Conservation (phyloP, 2,329 filamentous ascomycete genomes). For the Penicillium sp. region DNA sequence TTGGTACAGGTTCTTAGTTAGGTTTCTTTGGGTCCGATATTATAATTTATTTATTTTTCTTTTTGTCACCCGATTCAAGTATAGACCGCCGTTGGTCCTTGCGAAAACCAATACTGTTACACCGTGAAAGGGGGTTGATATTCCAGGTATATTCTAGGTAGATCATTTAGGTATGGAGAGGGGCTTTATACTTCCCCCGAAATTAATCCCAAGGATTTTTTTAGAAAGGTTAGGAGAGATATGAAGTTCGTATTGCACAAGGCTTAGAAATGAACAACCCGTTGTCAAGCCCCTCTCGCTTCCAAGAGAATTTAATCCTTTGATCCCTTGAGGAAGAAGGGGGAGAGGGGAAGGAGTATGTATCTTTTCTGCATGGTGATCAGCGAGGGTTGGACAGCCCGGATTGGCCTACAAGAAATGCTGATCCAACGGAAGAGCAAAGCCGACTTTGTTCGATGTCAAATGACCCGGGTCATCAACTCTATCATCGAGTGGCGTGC, state of each 20-base stretch:
- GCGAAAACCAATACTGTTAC: not conserved
- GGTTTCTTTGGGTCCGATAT: not conserved
- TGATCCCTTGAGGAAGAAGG: not conserved
- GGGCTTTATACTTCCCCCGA: not conserved
- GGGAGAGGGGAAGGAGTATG: not conserved
- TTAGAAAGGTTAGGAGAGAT: not conserved
- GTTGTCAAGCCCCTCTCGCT: not conserved
- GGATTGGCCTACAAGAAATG: constrained; percentile 10
- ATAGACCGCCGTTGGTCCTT: constrained; percentile 4
- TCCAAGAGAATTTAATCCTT: not conserved
- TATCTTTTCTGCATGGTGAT: not conserved
- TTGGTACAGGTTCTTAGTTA: not conserved
- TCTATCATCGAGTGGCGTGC: constrained; percentile 16
- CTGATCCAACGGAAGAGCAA: constrained; percentile 9
- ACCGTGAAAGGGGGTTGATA: not conserved
- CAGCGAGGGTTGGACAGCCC: constrained; percentile 7
- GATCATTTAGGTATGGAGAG: not conserved
- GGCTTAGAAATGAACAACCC: not conserved
- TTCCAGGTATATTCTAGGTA: not conserved
- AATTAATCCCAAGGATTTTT: not conserved
- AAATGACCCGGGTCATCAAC: constrained; percentile 14
- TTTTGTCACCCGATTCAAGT: constrained; percentile 3
- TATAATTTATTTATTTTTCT: not conserved
- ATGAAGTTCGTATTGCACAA: not conserved
- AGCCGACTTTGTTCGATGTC: not conserved